Conservation (phyloP, 768 basidiomycete species). For the Termitomyces sp. region DNA sequence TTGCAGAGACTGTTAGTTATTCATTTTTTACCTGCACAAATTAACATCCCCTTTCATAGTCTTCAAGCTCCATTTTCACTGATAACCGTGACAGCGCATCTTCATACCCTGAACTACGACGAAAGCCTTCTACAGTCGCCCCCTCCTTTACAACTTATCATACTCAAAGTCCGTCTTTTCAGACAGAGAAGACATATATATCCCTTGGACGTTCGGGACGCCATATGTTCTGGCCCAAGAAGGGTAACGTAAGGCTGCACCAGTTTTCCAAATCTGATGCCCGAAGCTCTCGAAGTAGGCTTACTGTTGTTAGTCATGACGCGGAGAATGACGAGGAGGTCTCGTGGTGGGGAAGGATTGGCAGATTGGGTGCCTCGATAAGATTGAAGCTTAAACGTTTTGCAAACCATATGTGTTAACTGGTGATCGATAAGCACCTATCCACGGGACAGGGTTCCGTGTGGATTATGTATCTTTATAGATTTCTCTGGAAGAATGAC, state of each 20-base stretch:
- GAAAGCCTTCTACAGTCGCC: conserved; percentile 7
- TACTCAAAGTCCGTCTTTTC: conserved; percentile 27
- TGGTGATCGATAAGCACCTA: neutral
- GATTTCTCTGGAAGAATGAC: neutral
- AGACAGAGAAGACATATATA: conserved; percentile 30
- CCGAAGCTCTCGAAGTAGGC: neutral
- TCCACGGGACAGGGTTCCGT: neutral
- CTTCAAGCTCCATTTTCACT: neutral
- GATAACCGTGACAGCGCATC: neutral
- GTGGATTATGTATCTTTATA: neutral
- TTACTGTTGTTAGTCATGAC: neutral
- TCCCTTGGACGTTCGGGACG: conserved; percentile 25
- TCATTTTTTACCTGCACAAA: neutral
- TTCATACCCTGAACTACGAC: neutral
- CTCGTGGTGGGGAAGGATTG: conserved; percentile 17
- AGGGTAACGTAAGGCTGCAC: conserved; percentile 16
- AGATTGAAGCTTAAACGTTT: conserved; percentile 20
- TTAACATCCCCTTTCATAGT: neutral
- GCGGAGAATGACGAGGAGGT: neutral
- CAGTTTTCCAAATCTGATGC: conserved; percentile 13
- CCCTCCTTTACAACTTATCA: conserved; percentile 18
- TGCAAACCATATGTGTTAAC: conserved; percentile 11
- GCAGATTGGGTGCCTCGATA: conserved; percentile 15
- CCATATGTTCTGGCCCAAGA: conserved; percentile 26
- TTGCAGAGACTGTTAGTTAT: neutral